Evolutionary conservation across 179 eudicot genomes (phyloP), one percentile per base, ranked within the genome.

Genomic region (Carnegiea gigantea): DNA sequence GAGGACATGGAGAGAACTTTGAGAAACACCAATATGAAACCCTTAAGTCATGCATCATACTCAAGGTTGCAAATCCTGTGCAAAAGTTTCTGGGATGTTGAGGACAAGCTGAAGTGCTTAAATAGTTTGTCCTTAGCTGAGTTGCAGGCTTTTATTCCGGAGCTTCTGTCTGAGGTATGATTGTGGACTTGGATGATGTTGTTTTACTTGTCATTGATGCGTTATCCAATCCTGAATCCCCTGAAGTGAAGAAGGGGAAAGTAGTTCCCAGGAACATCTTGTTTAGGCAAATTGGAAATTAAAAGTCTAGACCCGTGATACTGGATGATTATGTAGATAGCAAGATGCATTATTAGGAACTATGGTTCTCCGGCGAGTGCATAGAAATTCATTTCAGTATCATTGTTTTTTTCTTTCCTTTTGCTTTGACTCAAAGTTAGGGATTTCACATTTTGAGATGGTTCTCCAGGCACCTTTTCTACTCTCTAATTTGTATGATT

Each of bases 21-120:
- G 77, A 93, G 92, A 83, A 96, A 96, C 85, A 86, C 95, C 80
- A 94, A 96, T 82, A 90, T 96, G 96, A 96, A 94, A 89, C 99
- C 99, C 78, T 83, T 94, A 73, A 89, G 77, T 87, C 98, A 96
- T 83, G 88, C 97, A 46, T 87, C 95, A 23, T 94, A 96, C 84
- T 79, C 91, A 86, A 90, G 98, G 82, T 88, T 96, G 83, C 97
- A 94, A 91, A 85, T 96, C 82, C 87, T 96, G 30, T 90, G 97
- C 80, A 90, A 89, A 86, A 86, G 89, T 80, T 92, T 92, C 87
- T 94, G 97, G 97, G 99, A 96, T 85, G 90, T 79, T 71, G 98
- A 93, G 60, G 99, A 94, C 77, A 96, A 92, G 91, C 88, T 94
- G 77, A 82, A 73, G 72, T 79, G 89, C 89, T 82, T 96, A 78